phyloP scores from a whole-genome alignment of 805 yeast species.

The Wickerhamiella nectarea region DNA sequence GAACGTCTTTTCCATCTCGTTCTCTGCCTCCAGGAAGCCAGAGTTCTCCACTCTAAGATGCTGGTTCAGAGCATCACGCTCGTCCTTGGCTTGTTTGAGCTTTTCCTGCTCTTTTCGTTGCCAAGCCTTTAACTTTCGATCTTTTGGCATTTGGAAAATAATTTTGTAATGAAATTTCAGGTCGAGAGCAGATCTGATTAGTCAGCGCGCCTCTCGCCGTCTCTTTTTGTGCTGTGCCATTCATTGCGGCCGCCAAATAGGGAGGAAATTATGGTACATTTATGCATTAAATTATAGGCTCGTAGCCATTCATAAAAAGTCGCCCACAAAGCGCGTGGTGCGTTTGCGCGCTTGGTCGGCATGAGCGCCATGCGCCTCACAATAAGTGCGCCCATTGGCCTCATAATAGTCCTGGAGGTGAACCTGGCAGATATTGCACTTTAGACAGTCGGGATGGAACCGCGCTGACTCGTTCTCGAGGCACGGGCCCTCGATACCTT shows the following conservation, averaged over 20 bases:
- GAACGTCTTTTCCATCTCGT: slow-evolving; percentile 81
- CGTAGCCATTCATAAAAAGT: not conserved
- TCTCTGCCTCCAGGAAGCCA: slow-evolving; percentile 85
- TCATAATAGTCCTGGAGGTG: slow-evolving; percentile 24
- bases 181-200: too few species aligned
- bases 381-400: slow-evolving; percentile 24
- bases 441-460: slow-evolving; percentile 64
- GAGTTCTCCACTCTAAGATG: slow-evolving; percentile 68
- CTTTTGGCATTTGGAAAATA: slow-evolving; percentile 27
- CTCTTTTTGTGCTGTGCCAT: too few species aligned
- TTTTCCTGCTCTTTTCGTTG: slow-evolving; percentile 55
- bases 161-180: not conserved
- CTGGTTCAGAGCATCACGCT: slow-evolving; percentile 61
- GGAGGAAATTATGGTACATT: not conserved
- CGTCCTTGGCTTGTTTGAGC: slow-evolving; percentile 64
- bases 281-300: not conserved
- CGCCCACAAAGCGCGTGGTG: slow-evolving; percentile 13
- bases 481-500: slow-evolving; percentile 83
- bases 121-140: slow-evolving; percentile 16
- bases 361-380: slow-evolving; percentile 23
- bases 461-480: slow-evolving; percentile 45
- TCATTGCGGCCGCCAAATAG: too few species aligned
- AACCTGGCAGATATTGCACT: slow-evolving; percentile 45
- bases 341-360: slow-evolving; percentile 20
- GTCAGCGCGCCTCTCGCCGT: too few species aligned